Conservation (phyloP, 331 rosid genomes). For the Malus hybrid region DNA sequence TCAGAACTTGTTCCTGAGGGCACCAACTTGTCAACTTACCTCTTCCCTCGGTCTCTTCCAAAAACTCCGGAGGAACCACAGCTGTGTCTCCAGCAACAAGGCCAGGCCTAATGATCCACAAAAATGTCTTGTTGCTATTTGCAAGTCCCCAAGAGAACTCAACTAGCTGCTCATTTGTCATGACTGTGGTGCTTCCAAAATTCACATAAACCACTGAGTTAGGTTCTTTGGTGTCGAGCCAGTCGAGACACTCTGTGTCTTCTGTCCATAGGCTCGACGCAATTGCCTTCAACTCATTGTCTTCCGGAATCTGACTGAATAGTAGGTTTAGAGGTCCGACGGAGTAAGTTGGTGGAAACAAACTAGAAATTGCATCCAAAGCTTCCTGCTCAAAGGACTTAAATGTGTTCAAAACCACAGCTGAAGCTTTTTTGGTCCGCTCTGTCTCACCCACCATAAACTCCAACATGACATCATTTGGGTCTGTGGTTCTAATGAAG, state of each 20-base stretch:
- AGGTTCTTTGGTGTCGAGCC: constrained; percentile 12
- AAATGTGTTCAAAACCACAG: constrained; percentile 22
- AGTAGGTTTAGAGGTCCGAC: constrained; percentile 18
- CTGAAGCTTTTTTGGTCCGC: constrained; percentile 13
- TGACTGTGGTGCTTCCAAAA: constrained; percentile 34
- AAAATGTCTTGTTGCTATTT: constrained; percentile 10
- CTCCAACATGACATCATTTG: constrained; percentile 10
- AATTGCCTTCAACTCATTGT: not conserved
- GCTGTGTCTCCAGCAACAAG: constrained; percentile 19
- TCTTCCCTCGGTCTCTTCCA: constrained; percentile 26
- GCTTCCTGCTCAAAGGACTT: constrained; percentile 16
- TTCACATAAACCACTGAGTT: constrained; percentile 35
- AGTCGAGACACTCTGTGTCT: constrained; percentile 11
- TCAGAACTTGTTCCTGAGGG: constrained; percentile 34
- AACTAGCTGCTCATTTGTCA: constrained; percentile 24
- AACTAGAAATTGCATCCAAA: constrained; percentile 10
- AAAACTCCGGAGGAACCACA: constrained; percentile 28
- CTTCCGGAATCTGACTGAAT: not conserved
- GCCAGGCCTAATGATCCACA: constrained; percentile 36
- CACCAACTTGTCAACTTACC: constrained; percentile 48
- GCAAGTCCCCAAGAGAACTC: constrained; percentile 38
- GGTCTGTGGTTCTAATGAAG: constrained; percentile 24
- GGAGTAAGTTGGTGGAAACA: constrained; percentile 11
- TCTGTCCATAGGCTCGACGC: constrained; percentile 33
- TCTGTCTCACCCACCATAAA: not conserved